These are phyloP conservation scores for Colletotrichum gloeosporioides DNA, from an alignment of 2,329 filamentous ascomycete species.

Conservation along the genomic window DNA sequence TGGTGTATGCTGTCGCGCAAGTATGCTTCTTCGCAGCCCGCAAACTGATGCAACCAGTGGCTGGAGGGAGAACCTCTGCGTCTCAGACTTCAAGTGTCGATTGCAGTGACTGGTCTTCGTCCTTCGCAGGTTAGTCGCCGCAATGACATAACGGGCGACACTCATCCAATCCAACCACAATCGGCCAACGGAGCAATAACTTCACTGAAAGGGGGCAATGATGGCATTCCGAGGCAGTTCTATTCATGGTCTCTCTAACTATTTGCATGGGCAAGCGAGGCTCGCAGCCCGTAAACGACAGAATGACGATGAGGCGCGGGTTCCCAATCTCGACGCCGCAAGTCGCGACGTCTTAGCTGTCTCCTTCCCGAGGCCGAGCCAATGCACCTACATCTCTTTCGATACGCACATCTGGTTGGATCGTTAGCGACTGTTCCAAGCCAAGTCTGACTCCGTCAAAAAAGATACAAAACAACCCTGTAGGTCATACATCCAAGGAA, in stretches of 20 bases:
- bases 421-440: background rate
- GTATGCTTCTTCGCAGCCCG: background rate
- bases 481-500: background rate
- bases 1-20: background rate
- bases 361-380: background rate
- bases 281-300: background rate
- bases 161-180: background rate
- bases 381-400: background rate
- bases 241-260: background rate
- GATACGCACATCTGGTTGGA: background rate
- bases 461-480: background rate
- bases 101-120: background rate
- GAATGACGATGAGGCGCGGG: too few species aligned
- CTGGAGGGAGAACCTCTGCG: fast-evolving
- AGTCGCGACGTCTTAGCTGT: background rate
- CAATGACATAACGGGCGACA: too few species aligned
- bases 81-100: background rate
- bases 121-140: background rate
- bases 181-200: background rate
- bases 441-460: background rate
- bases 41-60: background rate
- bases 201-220: background rate
- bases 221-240: background rate
- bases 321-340: too few species aligned
- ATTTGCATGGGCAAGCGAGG: background rate